Percentiles rank a stretch among this genome's conserved stretches.
These are phyloP conservation scores for Colletotrichum brevisporum DNA, from an alignment of 2,329 filamentous ascomycete genomes.

Conservation along the genomic window DNA sequence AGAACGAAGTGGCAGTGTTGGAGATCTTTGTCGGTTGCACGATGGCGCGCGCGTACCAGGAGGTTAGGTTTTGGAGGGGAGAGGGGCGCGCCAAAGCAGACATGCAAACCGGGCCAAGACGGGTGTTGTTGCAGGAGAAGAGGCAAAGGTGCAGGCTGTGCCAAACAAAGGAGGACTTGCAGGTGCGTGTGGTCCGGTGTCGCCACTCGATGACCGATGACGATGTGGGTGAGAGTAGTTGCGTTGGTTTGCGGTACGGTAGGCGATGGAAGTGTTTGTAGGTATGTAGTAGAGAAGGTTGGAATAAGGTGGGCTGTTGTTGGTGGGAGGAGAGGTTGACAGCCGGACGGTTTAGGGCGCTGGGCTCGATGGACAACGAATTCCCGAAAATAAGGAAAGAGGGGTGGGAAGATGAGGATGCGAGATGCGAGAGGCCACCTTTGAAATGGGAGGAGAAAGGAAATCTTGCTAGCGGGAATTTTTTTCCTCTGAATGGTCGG, in stretches of 20 bases:
- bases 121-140: neutral
- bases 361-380: constrained; percentile 25
- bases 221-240: constrained; percentile 3
- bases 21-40: constrained; percentile 32
- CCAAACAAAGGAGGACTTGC: constrained; percentile 29
- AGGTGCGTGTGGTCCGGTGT: constrained; percentile 3
- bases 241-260: constrained; percentile 1
- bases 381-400: constrained; percentile 35
- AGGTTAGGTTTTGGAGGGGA: neutral
- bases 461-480: constrained; percentile 37
- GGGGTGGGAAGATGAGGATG: constrained; percentile 29
- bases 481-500: constrained; percentile 29
- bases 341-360: constrained; percentile 30
- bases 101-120: constrained; percentile 17
- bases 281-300: constrained; percentile 7
- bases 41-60: constrained; percentile 16
- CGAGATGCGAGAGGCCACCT: constrained; percentile 37
- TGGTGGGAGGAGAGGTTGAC: constrained; percentile 28
- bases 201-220: constrained; percentile 17
- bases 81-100: constrained; percentile 29
- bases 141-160: constrained; percentile 23
- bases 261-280: no score
- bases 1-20: constrained; percentile 36
- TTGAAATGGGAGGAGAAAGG: constrained; percentile 36
- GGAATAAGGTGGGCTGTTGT: constrained; percentile 37